Conservation (phyloP, 176 grass and related monocot genomes). For the Aegilops longissima region DNA sequence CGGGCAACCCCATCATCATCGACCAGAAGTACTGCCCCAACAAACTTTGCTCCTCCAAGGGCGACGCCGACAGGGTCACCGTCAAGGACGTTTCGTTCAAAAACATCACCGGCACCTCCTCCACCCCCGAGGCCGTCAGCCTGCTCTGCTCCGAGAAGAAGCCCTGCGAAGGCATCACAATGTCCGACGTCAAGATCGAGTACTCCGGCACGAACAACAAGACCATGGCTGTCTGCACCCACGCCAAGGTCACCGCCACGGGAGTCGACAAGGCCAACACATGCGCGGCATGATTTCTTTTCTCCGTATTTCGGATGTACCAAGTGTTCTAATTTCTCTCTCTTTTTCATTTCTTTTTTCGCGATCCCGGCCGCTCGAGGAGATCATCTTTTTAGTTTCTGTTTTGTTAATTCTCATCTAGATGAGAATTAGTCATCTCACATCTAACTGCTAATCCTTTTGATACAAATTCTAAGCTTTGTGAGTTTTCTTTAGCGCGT, state of each 20-base stretch:
- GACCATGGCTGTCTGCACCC: conserved; percentile 13
- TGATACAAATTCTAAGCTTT: too few relatives aligned
- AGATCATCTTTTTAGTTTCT: too few relatives aligned
- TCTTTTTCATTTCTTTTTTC: too few relatives aligned
- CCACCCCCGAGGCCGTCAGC: conserved; percentile 37
- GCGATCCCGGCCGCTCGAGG: too few relatives aligned
- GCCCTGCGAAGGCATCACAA: conserved; percentile 39
- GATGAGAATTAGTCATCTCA: too few relatives aligned
- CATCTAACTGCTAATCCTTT: too few relatives aligned
- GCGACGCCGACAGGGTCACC: conserved; percentile 46
- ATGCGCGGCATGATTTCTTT: not conserved
- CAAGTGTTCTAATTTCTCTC: too few relatives aligned
- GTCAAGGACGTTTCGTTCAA: conserved; percentile 50
- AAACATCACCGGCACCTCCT: conserved; percentile 59
- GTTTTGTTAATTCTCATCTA: too few relatives aligned
- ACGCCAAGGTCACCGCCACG: not conserved
- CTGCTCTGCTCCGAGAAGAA: conserved; percentile 46
- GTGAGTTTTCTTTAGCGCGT: too few relatives aligned
- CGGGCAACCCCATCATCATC: conserved; percentile 49
- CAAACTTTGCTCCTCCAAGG: conserved; percentile 36
- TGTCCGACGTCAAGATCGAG: conserved; percentile 33
- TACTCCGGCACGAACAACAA: conserved; percentile 17
- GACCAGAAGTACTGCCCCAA: conserved; percentile 81
- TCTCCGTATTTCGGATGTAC: not conserved
- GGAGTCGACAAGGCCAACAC: not conserved